phyloP scores from a whole-genome alignment of 768 basidiomycete genomes.

The Epithele typhae region DNA sequence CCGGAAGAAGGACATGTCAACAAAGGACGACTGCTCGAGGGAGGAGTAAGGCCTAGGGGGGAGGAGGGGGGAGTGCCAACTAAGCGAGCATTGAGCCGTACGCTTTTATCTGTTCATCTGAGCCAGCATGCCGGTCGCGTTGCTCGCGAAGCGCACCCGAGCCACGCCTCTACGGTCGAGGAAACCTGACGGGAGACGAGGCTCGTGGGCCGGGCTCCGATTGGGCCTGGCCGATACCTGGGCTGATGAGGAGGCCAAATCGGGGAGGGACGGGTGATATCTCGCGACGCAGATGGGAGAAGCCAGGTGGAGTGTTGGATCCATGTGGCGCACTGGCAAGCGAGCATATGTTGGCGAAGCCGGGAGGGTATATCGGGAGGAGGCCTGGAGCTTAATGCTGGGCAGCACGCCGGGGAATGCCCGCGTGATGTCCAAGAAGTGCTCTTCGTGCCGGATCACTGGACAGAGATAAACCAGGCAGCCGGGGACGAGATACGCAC shows the following conservation, averaged over 20 bases:
- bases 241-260: constrained; percentile 1
- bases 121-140: constrained; percentile 3
- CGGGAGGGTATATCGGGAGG: background rate
- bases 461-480: too few species aligned
- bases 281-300: background rate
- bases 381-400: too few species aligned
- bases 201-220: constrained; percentile 1
- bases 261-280: constrained; percentile 5
- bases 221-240: background rate
- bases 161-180: too few species aligned
- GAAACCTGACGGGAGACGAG: too few species aligned
- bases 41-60: background rate
- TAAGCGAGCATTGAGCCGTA: too few species aligned
- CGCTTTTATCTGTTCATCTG: constrained; percentile 5
- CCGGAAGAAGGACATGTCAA: constrained; percentile 12
- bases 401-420: too few species aligned
- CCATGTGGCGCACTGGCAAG: constrained; percentile 8
- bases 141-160: constrained; percentile 3
- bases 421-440: too few species aligned
- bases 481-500: too few species aligned
- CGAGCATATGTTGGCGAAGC: constrained; percentile 6
- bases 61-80: too few species aligned
- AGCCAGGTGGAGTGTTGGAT: constrained; percentile 3
- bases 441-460: too few species aligned
- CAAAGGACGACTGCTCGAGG: background rate